Evolutionary conservation across 345 rosid genomes (phyloP), one percentile per base, ranked within the genome.

Genomic region (Sonneratia caseolaris): DNA sequence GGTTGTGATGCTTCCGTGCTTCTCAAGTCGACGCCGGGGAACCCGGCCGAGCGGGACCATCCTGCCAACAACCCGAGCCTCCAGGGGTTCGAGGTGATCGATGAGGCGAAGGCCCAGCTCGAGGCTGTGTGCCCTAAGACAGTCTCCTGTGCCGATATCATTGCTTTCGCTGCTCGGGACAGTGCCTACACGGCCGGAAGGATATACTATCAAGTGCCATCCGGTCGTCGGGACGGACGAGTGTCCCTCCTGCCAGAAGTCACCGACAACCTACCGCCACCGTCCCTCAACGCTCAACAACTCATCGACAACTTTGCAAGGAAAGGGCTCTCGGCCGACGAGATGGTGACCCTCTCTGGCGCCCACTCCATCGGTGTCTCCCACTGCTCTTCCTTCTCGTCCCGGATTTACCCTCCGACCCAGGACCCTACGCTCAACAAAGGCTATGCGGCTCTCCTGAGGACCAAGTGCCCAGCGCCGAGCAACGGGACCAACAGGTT

Each of bases 291-390:
- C 18, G 80, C 81, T 1, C 65, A 79, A 32, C 79, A 75, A 71
- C 71, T 81, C 53, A 68, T 72, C 51, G 61, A 72, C n/a, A 55
- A 5, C 4, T 86, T 84, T 64, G 75, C 71, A 0, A 43, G 73
- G 5, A 86, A 86, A 51, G 88, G 86, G 19, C 22, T 81, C 66
- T 68, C 85, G 0, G 73, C 59, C 0, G 88, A 84, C 5, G 84
- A 86, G 65, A 82, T 79, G 86, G 88, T 84, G 76, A 79, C 84
- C 19, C 84, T 86, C 47, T 81, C 85, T 0, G 88, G 86, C 24
- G 86, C 85, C 1, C 86, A 86, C 69, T 79, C 84, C 18, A 72
- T 86, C 13, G 86, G 88, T 14, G 73, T 75, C 19, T 68, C 87
- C 0, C 86, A 68, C 70, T 84, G 88, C 78, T 69, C 83, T 18